phyloP scores from a whole-genome alignment of 495 filamentous ascomycete species.

The Penicillium salamii region DNA sequence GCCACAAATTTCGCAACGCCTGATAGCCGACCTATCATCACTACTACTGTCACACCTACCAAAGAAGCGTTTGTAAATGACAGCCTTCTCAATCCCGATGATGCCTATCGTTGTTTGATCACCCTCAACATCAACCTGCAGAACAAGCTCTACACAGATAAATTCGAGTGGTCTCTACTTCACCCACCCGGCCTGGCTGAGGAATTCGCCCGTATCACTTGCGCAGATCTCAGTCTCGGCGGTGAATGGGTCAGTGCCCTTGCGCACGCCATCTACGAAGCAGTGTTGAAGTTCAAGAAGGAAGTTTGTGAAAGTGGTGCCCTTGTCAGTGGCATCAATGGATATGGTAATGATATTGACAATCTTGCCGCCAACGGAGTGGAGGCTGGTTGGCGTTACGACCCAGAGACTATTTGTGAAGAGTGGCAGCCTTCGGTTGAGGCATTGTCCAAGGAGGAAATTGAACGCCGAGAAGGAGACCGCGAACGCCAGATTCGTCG shows the following conservation, averaged over 20 bases:
- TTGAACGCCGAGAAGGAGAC: slow-evolving; percentile 95
- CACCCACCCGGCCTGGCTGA: slow-evolving; percentile 91
- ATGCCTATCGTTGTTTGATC: slow-evolving; percentile 89
- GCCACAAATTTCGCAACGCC: slow-evolving; percentile 50
- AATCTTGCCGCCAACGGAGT: slow-evolving; percentile 77
- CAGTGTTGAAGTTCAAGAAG: slow-evolving; percentile 88
- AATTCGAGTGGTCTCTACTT: slow-evolving; percentile 96
- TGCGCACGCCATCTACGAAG: slow-evolving; percentile 95
- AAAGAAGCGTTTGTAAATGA: slow-evolving; percentile 44
- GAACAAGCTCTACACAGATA: slow-evolving; percentile 91
- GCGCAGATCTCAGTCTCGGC: slow-evolving; percentile 81
- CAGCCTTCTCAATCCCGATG: slow-evolving; percentile 75
- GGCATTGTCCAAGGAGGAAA: slow-evolving; percentile 87
- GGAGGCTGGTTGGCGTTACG: slow-evolving; percentile 92
- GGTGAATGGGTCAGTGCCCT: slow-evolving; percentile 95
- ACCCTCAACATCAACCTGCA: slow-evolving; percentile 88
- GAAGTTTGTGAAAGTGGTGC: slow-evolving; percentile 90
- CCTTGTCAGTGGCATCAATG: slow-evolving; percentile 66
- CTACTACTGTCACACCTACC: slow-evolving; percentile 30
- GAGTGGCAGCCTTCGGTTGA: slow-evolving; percentile 97
- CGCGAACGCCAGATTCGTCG: slow-evolving; percentile 86
- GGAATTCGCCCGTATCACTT: slow-evolving; percentile 86
- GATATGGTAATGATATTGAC: slow-evolving; percentile 74
- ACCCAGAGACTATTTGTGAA: slow-evolving; percentile 81
- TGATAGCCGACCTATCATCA: slow-evolving; percentile 31